Base-by-base conservation (phyloP, 2,329 filamentous ascomycete species). In the Bipolaris cookei region DNA sequence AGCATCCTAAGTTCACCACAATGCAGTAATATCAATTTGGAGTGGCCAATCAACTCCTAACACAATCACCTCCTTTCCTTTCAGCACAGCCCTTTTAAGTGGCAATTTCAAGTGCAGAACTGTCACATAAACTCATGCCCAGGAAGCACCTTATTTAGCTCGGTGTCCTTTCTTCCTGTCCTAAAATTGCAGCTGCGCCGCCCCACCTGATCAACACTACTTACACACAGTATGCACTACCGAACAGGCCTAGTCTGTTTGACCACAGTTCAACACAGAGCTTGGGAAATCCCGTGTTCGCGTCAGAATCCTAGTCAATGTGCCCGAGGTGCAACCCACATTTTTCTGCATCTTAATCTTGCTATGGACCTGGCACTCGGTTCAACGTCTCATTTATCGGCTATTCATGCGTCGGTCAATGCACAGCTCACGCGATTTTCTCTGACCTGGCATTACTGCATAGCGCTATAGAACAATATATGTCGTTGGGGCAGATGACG, bases 391-490 rank as follows among this genome's bases (percentile, higher is more conserved):
- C 49, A 51, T 48, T 38, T 56, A 47, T 54, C 28, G 20, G 38
- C 16, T 23, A 14, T 39, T 25, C 39, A 45, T 4, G 32, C 20
- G 39, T 16, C 41, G 23, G 28, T n/a, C 38, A 38, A 18, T 25
- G 20, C n/a, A 32, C 42, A 18, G 13, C 23, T 11, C 25, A 10
- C 10, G 30, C 13, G 3, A n/a, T 16, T 6, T 18, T 30, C 55
- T 13, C 6, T 11, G 48, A 32, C 42, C 59, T 61, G 66, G 65
- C 61, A 68, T 55, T 59, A 62, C 38, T 69, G 66, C 62, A 68
- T 63, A 41, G 34, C 54, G 53, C 62, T 68, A 67, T 63, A 51
- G 64, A 60, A 32, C 44, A 57, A 52, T 59, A 46, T 63, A 45
- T 63, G 64, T 57, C 30, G 21, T 51, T 48, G 57, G 34, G 35